These are phyloP conservation scores for Diaporthe amygdali DNA, from an alignment of 2,329 filamentous ascomycete species.

Conservation along the genomic window DNA sequence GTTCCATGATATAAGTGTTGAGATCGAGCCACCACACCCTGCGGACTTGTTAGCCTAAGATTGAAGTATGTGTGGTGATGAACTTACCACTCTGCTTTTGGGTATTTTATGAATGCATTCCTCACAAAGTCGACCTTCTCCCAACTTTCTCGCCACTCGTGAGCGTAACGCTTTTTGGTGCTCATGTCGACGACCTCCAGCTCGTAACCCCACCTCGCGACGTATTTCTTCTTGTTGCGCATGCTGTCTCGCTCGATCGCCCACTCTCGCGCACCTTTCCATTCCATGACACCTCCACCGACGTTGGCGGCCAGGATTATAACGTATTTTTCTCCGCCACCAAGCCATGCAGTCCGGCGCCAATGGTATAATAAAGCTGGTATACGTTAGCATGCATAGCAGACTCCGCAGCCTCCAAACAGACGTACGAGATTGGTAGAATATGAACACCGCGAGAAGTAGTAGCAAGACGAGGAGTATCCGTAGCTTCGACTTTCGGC, in stretches of 20 bases:
- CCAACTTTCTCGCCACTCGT: constrained; percentile 99
- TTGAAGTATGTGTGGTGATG: not conserved
- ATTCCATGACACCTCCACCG: constrained; percentile 97
- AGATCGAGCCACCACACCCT: constrained; percentile 99
- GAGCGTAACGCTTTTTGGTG: constrained; percentile 97
- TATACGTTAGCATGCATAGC: constrained; percentile 30
- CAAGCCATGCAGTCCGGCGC: constrained; percentile 74
- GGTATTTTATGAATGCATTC: constrained; percentile 89
- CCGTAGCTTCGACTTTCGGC: constrained; percentile 70
- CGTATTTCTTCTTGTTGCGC: constrained; percentile 92
- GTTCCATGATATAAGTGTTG: constrained; percentile 98
- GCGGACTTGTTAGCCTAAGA: constrained; percentile 30
- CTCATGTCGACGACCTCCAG: constrained; percentile 98
- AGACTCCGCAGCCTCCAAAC: constrained; percentile 6
- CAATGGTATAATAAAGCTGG: constrained; percentile 65
- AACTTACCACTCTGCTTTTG: constrained; percentile 90
- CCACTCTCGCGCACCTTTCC: constrained; percentile 98
- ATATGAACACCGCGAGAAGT: constrained; percentile 65
- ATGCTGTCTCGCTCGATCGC: constrained; percentile 96
- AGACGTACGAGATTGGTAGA: constrained; percentile 74
- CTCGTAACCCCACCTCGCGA: constrained; percentile 88
- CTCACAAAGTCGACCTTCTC: constrained; percentile 97
- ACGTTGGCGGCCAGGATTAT: constrained; percentile 93
- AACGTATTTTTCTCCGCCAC: constrained; percentile 89
- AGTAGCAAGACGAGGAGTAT: constrained; percentile 65